phyloP scores from a whole-genome alignment of 106 monocot genomes.

The Dioscorea dumetorum region DNA sequence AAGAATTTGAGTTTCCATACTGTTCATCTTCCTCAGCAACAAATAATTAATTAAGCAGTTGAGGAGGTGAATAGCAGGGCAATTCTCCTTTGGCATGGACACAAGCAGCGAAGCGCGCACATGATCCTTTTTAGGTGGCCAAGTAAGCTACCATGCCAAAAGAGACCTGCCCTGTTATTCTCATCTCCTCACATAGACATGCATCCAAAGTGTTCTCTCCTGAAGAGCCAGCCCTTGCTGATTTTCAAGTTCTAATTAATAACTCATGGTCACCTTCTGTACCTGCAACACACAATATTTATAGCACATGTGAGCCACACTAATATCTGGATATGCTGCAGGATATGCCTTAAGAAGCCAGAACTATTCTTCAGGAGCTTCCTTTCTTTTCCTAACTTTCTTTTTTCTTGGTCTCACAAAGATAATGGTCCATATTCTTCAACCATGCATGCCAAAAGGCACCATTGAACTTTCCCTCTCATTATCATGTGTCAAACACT shows the following conservation, averaged over 20 bases:
- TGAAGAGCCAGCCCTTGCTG: no score
- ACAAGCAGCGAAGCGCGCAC: neutral
- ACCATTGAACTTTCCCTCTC: neutral
- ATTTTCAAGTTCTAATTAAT: no score
- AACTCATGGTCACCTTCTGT: no score
- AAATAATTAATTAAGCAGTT: no score
- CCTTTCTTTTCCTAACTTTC: neutral
- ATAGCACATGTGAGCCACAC: neutral
- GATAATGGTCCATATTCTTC: neutral
- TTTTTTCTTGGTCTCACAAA: neutral
- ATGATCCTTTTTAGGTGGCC: neutral
- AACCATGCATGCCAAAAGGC: no score
- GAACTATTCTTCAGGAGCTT: constrained; percentile 8
- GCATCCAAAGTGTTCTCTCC: neutral
- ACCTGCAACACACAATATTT: neutral
- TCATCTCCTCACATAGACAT: neutral
- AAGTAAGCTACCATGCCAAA: constrained; percentile 5
- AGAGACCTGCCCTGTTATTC: constrained; percentile 10
- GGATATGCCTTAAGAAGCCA: constrained; percentile 3
- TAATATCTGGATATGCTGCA: neutral
- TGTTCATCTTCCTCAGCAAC: no score
- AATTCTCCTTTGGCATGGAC: constrained; percentile 16
- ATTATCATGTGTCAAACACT: neutral
- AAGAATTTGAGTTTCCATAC: no score
- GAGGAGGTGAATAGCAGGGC: constrained; percentile 9